Conservation (phyloP, 345 rosid species). For the Psidium friedrichsthalianum region DNA sequence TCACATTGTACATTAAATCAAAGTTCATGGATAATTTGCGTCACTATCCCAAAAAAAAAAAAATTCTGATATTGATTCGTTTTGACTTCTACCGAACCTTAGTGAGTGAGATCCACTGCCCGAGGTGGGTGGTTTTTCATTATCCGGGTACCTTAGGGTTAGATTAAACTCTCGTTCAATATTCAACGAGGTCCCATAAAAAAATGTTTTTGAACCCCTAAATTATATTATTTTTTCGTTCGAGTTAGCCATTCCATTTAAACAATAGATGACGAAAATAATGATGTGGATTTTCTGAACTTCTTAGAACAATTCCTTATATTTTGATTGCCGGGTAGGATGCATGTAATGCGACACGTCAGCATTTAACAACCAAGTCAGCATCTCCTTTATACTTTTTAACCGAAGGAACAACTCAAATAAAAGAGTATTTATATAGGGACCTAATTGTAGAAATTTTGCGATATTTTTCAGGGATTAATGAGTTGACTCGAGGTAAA, state of each 20-base stretch:
- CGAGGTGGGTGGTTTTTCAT: neutral
- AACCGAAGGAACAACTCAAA: neutral
- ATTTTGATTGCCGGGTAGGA: neutral
- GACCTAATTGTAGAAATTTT: neutral
- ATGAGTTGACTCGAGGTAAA: neutral
- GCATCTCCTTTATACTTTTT: neutral
- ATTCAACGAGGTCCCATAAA: neutral
- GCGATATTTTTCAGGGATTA: neutral
- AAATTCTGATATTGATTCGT: neutral
- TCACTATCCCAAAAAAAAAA: neutral
- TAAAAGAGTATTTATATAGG: neutral
- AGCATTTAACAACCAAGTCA: neutral
- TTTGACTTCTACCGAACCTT: neutral
- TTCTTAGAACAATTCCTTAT: neutral
- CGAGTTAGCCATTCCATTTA: neutral
- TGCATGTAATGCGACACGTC: neutral
- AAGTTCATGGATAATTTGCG: too few relatives aligned
- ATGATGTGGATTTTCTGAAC: neutral
- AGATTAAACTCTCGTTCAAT: neutral
- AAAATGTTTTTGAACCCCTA: neutral
- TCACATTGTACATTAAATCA: too few relatives aligned
- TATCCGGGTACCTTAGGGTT: neutral
- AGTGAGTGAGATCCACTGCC: neutral
- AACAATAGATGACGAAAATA: neutral
- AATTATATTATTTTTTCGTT: neutral